Evolutionary conservation across 2,329 filamentous ascomycete genomes (phyloP), one percentile per base, ranked within the genome.

Genomic region (Fonsecaea pedrosoi): DNA sequence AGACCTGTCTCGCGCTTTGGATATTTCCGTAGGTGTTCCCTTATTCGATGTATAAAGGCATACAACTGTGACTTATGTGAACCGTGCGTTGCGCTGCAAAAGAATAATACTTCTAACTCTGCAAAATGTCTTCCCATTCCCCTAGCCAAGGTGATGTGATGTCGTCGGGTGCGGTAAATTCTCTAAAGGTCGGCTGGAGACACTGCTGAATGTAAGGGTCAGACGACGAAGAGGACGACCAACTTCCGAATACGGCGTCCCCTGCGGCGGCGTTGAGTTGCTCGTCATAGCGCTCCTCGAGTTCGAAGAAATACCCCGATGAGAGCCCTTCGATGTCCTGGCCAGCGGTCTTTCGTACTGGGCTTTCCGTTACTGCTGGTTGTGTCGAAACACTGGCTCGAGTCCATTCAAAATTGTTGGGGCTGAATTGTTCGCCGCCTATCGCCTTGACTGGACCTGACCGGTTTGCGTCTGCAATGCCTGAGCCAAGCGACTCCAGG

Each of bases 21-120:
- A 54, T 54, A 54, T 18, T 54, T 54, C 50, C 32, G 50, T 34
- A 54, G 50, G 40, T 8, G 40, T 42, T 42, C 4, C 40, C 40
- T 42, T 18, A 42, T 42, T 42, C 40, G 15, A n/a, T 42, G 40
- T 42, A 42, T 42, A 42, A 42, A 42, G 18, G 15, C 40, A 42
- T n/a, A n/a, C 40, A n/a, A 42, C 5, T n/a, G 13, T 15, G 6
- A 42, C 5, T 42, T 42, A 18, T 42, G 40, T n/a, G 40, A 42
- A 42, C 3, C 40, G 40, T 42, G 15, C 8, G 40, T 4, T 8
- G 40, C 15, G n/a, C 40, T 42, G 40, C 40, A 42, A 42, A n/a
- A 42, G 40, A 4, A 18, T 42, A 42, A n/a, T 12, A 18, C 4
- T 42, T 42, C 40, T n/a, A 42, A n/a, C 13, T 18, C 40, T 42